These are phyloP conservation scores for Daldinia sp. DNA, from an alignment of 2,329 filamentous ascomycete species.

Conservation along the genomic window DNA sequence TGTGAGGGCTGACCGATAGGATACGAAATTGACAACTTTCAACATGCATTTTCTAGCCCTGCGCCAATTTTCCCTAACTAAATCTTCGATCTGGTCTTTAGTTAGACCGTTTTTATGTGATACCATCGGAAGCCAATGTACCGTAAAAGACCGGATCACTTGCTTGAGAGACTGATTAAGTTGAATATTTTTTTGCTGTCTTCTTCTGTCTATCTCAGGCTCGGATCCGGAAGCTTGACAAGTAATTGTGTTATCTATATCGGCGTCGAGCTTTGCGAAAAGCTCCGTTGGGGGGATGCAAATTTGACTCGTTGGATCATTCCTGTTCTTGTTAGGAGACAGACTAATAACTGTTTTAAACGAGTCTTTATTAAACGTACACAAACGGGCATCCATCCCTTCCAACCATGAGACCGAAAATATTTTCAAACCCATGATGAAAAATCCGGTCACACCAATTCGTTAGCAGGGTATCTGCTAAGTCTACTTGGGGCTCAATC, in stretches of 20 bases:
- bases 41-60: constrained; percentile 30
- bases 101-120: background rate
- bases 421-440: background rate
- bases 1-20: constrained; percentile 24
- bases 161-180: background rate
- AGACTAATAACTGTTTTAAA: background rate
- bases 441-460: background rate
- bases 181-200: background rate
- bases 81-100: background rate
- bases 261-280: background rate
- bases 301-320: background rate
- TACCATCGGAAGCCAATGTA: background rate
- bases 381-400: background rate
- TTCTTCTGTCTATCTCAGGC: background rate
- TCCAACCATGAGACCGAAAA: background rate
- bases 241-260: background rate
- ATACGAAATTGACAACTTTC: constrained; percentile 21
- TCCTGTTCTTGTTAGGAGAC: background rate
- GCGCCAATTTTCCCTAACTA: constrained; percentile 15
- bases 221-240: background rate
- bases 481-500: background rate
- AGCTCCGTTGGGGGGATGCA: background rate
- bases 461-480: background rate
- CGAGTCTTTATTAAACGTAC: background rate
- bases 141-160: background rate